Base-by-base conservation (phyloP, 345 rosid genomes). In the Fremontodendron californicum region DNA sequence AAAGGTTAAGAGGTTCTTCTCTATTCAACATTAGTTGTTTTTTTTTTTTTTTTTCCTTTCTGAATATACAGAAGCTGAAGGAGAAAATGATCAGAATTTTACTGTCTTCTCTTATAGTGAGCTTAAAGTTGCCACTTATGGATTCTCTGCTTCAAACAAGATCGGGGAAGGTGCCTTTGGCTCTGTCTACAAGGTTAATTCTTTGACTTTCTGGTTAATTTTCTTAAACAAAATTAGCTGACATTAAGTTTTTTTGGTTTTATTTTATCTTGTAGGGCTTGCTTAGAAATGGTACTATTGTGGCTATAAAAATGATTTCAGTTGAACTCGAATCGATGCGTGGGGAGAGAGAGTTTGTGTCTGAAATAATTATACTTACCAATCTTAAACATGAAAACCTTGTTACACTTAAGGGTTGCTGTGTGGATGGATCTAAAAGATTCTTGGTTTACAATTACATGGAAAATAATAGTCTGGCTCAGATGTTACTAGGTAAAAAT, bases 151-250 rank as follows among this genome's bases (percentile, higher is more conserved):
- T 16, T 82, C 79, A 4, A 88, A 86, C 80, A 86, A 90, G 86
- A 74, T 90, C 19, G 94, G 91, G 23, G 87, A 82, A 77, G 94
- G 94, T 19, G 87, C 80, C 29, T 88, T 82, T 58, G 91, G 94
- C 42, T 69, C 81, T 68, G 92, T 90, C n/a, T 90, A 87, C 82
- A 88, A 77, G 89, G 93, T 88, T 77, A 52, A 39, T 10, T 1
- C 8, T 21, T 43, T 64, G 7, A 25, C 57, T 64, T 45, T 12
- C 33, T 40, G 35, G 18, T 19, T 23, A 9, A 42, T 33, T 43
- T 25, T 69, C 61, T 55, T 55, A n/a, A n/a, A n/a, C n/a, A 27
- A n/a, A 37, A 40, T n/a, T 3, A 29, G 55, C 29, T 18, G 12
- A 57, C 29, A n/a, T n/a, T n/a, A 7, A 31, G 23, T n/a, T n/a